Conservation (phyloP, 495 filamentous ascomycete species). For the Paragyromitra xinjiangensis region DNA sequence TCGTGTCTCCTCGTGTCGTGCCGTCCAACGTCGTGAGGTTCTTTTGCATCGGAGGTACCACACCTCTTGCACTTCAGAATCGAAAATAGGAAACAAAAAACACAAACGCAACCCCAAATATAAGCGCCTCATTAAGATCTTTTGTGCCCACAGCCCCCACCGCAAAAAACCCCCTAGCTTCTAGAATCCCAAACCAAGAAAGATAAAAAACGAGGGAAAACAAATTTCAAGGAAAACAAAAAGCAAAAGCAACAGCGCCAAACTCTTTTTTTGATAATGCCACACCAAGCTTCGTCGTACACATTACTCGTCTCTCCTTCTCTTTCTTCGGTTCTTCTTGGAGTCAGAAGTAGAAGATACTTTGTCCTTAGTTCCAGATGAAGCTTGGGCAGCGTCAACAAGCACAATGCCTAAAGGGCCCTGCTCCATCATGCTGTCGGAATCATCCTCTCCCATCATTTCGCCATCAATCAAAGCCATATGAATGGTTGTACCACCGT, state of each 20-base stretch:
- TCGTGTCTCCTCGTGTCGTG: conserved; percentile 53
- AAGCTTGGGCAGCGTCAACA: conserved; percentile 53
- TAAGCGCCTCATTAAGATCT: conserved; percentile 56
- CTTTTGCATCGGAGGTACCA: conserved; percentile 48
- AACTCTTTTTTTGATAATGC: conserved; percentile 49
- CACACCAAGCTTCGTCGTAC: conserved; percentile 40
- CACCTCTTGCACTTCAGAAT: conserved; percentile 48
- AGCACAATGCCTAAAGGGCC: conserved; percentile 55
- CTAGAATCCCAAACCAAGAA: conserved; percentile 47
- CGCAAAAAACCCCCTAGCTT: conserved; percentile 41
- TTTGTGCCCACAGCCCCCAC: conserved; percentile 50
- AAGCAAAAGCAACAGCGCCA: conserved; percentile 43
- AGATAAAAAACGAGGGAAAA: conserved; percentile 34
- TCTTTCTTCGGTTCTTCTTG: conserved; percentile 57
- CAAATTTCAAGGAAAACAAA: conserved; percentile 35
- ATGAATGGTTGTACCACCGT: conserved; percentile 86
- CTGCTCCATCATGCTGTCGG: conserved; percentile 48
- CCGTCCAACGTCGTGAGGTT: conserved; percentile 54
- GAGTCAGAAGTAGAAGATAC: conserved; percentile 47
- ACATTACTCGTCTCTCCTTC: conserved; percentile 56
- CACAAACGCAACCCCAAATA: conserved; percentile 54
- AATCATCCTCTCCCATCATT: conserved; percentile 56
- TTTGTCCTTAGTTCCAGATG: conserved; percentile 56
- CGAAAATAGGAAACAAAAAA: conserved; percentile 50
- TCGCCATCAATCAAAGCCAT: conserved; percentile 84